phyloP scores from a whole-genome alignment of 2,329 filamentous ascomycete species.

The Trichoderma sp. region DNA sequence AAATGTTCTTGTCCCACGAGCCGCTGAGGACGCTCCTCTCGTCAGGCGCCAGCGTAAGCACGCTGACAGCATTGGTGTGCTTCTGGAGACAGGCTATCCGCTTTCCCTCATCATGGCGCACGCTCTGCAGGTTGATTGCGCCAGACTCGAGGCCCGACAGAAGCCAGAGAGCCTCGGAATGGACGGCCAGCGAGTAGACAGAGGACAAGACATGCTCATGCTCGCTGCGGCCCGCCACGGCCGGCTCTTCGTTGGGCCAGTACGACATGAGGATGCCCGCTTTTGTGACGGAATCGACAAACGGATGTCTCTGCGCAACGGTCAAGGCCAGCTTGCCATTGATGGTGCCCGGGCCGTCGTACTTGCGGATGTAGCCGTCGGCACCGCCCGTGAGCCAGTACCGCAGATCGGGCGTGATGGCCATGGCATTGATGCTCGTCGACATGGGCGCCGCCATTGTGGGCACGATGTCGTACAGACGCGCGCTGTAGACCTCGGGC shows the following conservation, averaged over 20 bases:
- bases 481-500: slow-evolving; percentile 73
- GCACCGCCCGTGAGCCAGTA: slow-evolving; percentile 94
- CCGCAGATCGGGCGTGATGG: slow-evolving; percentile 87
- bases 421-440: slow-evolving; percentile 90
- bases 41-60: slow-evolving; percentile 75
- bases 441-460: slow-evolving; percentile 95
- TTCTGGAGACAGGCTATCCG: slow-evolving; percentile 75
- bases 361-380: slow-evolving; percentile 95
- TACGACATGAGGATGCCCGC: slow-evolving; percentile 92
- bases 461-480: slow-evolving; percentile 89
- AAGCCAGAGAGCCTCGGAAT: slow-evolving; percentile 87
- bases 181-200: slow-evolving; percentile 89
- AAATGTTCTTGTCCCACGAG: slow-evolving; percentile 92
- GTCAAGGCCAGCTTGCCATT: slow-evolving; percentile 93
- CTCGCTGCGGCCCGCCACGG: slow-evolving; percentile 39
- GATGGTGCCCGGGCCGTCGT: slow-evolving; percentile 90
- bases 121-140: slow-evolving; percentile 87
- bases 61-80: slow-evolving; percentile 89
- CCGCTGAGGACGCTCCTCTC: slow-evolving; percentile 86
- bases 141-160: slow-evolving; percentile 88
- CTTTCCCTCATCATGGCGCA: slow-evolving; percentile 92
- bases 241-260: slow-evolving; percentile 93
- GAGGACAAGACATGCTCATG: slow-evolving; percentile 72
- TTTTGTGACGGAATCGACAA: slow-evolving; percentile 95
- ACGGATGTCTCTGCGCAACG: slow-evolving; percentile 92